Conservation (phyloP, 768 basidiomycete species). For the Tylopilus subfusipes region DNA sequence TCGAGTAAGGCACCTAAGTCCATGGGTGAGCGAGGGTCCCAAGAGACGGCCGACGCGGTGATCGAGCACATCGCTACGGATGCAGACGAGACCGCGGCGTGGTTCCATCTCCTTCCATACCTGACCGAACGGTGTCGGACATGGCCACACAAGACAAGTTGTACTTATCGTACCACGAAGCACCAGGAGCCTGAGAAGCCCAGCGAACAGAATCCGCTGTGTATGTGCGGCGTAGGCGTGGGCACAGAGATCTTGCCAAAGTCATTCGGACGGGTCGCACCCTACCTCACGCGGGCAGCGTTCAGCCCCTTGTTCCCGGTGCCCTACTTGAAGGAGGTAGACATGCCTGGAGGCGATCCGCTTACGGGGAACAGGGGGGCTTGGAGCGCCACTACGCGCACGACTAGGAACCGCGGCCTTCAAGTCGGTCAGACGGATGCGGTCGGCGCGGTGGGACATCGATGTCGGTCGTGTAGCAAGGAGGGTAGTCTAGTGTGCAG, state of each 20-base stretch:
- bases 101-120: constrained; percentile 50
- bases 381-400: background rate
- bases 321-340: constrained; percentile 40
- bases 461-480: background rate
- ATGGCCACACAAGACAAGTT: constrained; percentile 49
- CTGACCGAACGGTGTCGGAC: constrained; percentile 53
- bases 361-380: background rate
- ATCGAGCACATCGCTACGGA: constrained; percentile 15
- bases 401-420: background rate
- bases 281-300: constrained; percentile 47
- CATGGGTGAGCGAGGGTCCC: background rate
- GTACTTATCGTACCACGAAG: constrained; percentile 20
- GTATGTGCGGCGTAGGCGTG: constrained; percentile 12
- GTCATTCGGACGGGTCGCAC: constrained; percentile 39
- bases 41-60: background rate
- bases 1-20: background rate
- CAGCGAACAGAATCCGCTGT: constrained; percentile 8
- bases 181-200: background rate
- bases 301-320: constrained; percentile 52
- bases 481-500: background rate
- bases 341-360: background rate
- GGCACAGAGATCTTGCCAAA: constrained; percentile 13
- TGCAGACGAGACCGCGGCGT: constrained; percentile 29
- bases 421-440: background rate
- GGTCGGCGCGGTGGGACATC: background rate